phyloP scores from a whole-genome alignment of 768 basidiomycete species.

The Tricholoma terreum region DNA sequence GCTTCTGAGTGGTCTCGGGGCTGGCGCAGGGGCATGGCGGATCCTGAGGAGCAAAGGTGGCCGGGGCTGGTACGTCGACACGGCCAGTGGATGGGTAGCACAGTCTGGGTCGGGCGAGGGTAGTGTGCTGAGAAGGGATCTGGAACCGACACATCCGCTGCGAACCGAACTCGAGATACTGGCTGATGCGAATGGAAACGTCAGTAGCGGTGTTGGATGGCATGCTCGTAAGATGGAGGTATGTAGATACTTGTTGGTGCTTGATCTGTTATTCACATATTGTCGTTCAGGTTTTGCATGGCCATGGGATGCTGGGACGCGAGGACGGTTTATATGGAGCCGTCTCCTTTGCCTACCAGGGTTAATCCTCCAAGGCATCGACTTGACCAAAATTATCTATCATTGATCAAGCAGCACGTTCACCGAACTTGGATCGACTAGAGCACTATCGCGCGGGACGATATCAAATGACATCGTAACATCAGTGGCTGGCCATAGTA shows the following conservation, averaged over 20 bases:
- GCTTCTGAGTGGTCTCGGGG: slow-evolving; percentile 69
- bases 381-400: not conserved
- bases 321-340: slow-evolving; percentile 95
- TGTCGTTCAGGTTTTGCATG: slow-evolving; percentile 66
- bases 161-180: slow-evolving; percentile 69
- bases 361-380: slow-evolving; percentile 35
- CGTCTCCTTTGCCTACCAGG: slow-evolving; percentile 92
- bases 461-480: not conserved
- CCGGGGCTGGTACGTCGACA: slow-evolving; percentile 93
- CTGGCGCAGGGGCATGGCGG: slow-evolving; percentile 82
- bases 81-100: slow-evolving; percentile 78
- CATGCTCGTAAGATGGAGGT: slow-evolving; percentile 97
- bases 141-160: slow-evolving; percentile 61
- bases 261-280: not conserved
- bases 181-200: slow-evolving; percentile 80
- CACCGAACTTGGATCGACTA: not conserved
- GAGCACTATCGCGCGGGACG: not conserved
- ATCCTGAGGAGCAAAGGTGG: slow-evolving; percentile 91
- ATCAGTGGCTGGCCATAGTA: not conserved
- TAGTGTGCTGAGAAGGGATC: slow-evolving; percentile 55
- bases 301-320: slow-evolving; percentile 85
- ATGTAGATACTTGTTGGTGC: slow-evolving; percentile 22
- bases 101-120: slow-evolving; percentile 33
- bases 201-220: slow-evolving; percentile 92
- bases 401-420: not conserved